phyloP scores from a whole-genome alignment of 768 basidiomycete species.

The Tylopilus felleus region DNA sequence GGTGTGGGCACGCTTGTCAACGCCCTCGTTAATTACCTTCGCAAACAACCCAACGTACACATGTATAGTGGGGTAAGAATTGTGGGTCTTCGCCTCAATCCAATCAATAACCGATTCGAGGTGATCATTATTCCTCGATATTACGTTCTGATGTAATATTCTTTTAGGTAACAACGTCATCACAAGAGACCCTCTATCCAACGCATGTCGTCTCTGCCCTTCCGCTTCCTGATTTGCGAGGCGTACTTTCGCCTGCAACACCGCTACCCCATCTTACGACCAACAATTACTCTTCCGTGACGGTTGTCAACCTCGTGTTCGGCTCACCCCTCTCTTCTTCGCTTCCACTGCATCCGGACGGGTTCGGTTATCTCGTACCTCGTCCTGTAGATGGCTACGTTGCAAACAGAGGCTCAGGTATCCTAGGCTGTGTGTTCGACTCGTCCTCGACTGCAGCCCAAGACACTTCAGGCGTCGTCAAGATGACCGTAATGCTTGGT shows the following conservation, averaged over 20 bases:
- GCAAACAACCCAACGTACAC: constrained; percentile 51
- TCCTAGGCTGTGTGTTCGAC: constrained; percentile 90
- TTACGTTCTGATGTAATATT: constrained; percentile 3
- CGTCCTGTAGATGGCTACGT: constrained; percentile 60
- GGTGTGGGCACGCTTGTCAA: constrained; percentile 69
- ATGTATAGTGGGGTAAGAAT: constrained; percentile 46
- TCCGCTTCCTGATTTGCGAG: constrained; percentile 53
- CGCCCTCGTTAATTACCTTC: constrained; percentile 49
- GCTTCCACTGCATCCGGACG: constrained; percentile 64
- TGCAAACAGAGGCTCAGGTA: constrained; percentile 37
- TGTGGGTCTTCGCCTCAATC: constrained; percentile 31
- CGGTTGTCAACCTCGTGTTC: constrained; percentile 89
- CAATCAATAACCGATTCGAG: constrained; percentile 40
- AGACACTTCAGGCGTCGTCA: constrained; percentile 52
- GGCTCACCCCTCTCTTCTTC: constrained; percentile 37
- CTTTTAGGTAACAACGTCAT: constrained; percentile 33
- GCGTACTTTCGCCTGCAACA: constrained; percentile 38
- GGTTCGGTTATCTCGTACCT: constrained; percentile 94
- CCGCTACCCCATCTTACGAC: constrained; percentile 59
- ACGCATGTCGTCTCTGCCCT: constrained; percentile 79
- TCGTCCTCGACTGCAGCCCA: constrained; percentile 69
- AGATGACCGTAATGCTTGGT: constrained; percentile 89
- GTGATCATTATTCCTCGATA: constrained; percentile 31
- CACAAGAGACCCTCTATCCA: constrained; percentile 36
- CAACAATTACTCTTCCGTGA: constrained; percentile 78